Base-by-base conservation (phyloP, 306 rosid species). In the Styphnolobium japonicum region DNA sequence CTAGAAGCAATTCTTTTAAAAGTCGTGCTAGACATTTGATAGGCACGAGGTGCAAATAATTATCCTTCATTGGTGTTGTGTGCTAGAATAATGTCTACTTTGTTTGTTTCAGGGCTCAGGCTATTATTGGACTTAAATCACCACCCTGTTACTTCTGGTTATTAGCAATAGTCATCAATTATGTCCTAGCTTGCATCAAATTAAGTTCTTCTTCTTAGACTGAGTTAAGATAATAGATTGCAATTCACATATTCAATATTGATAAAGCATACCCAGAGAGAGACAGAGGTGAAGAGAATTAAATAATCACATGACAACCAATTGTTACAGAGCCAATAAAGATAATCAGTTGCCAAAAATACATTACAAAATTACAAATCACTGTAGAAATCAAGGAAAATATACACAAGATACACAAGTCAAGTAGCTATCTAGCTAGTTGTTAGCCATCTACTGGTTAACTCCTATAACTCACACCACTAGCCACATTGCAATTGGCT, bases 361-460 rank as follows among this genome's bases (percentile, higher is more conserved):
- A 62, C 84, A 81, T 75, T 70, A 70, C 60, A 83, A 72, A 23
- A 82, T 81, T 81, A 84, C 84, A 88, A 86, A 88, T 80, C 80
- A 80, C 55, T 73, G 85, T 64, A 61, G 79, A 61, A 85, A 75
- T 1, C 4, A 56, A 40, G 46, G 18, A 58, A 61, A 63, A 81
- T 83, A 81, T 85, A 83, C 90, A 90, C 77, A 87, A 85, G 85
- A 84, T 83, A 79, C 85, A 84, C 73, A 67, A 51, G 67, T 57
- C n/a, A 78, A 68, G 78, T 51, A 78, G 58, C 85, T 79, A 71
- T 66, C 87, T 80, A 77, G 77, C 85, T 52, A 83, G 51, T 60
- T 85, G 93, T 92, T 86, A 92, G 94, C 85, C 90, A 81, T 88
- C 85, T 81, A 73, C 80, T 83, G 43, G 15, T 75, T 84, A 77